Conservation (phyloP, 2,329 filamentous ascomycete genomes). For the Epichloe coenophiala region DNA sequence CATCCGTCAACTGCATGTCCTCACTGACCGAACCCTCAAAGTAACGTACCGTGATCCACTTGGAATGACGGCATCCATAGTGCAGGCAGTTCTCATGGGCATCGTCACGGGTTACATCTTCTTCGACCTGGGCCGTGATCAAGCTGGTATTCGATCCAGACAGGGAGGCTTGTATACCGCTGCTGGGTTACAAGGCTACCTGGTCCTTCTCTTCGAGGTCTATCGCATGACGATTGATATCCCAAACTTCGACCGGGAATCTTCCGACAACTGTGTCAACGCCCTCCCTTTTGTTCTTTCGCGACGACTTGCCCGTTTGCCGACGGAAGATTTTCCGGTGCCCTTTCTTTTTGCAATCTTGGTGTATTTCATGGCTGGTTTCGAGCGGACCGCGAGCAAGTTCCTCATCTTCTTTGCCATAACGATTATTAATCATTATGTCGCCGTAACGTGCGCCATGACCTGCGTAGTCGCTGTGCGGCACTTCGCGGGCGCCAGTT, state of each 20-base stretch:
- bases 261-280: conserved; percentile 57
- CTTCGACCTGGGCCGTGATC: conserved; percentile 47
- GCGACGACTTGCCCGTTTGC: conserved; percentile 51
- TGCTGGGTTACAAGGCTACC: conserved; percentile 59
- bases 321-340: conserved; percentile 60
- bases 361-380: conserved; percentile 68
- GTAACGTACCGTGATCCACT: conserved; percentile 66
- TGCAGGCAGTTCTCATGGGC: conserved; percentile 59
- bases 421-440: conserved; percentile 57
- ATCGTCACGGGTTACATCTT: conserved; percentile 64
- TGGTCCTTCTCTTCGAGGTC: conserved; percentile 63
- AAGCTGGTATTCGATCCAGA: conserved; percentile 59
- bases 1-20: conserved; percentile 46
- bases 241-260: conserved; percentile 61
- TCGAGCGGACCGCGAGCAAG: conserved; percentile 45
- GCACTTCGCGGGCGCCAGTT: conserved; percentile 55
- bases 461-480: conserved; percentile 51
- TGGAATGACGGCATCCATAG: conserved; percentile 55
- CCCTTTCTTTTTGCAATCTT: conserved; percentile 58
- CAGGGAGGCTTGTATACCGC: conserved; percentile 62
- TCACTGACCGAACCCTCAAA: conserved; percentile 56
- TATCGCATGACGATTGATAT: conserved; percentile 66
- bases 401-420: conserved; percentile 64
- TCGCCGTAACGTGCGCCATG: conserved; percentile 58
- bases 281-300: conserved; percentile 58